A percentile compares a stretch with the other conserved stretches of the same genome.
phyloP scores from a whole-genome alignment of 2,329 filamentous ascomycete species.

The Trichoderma afroharzianum region DNA sequence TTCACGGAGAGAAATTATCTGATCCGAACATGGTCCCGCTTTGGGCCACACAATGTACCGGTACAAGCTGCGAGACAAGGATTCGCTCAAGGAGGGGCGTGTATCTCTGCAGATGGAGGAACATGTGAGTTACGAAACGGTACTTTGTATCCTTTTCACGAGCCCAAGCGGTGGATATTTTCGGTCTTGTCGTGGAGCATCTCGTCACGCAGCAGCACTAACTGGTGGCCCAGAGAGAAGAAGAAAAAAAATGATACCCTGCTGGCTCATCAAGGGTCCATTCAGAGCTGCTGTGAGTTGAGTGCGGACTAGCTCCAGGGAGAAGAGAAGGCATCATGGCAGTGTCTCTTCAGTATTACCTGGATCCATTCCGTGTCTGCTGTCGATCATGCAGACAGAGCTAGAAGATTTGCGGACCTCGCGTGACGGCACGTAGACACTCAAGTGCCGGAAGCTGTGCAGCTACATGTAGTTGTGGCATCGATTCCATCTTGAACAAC shows the following conservation, averaged over 20 bases:
- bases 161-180: conserved; percentile 7
- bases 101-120: neutral
- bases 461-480: neutral
- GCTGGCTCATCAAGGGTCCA: neutral
- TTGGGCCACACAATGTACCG: conserved; percentile 7
- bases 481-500: neutral
- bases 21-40: conserved; percentile 30
- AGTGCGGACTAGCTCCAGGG: neutral
- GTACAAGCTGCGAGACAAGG: neutral
- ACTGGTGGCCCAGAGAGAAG: neutral
- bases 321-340: neutral
- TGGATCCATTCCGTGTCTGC: neutral
- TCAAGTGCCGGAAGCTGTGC: neutral
- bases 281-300: neutral
- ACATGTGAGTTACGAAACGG: neutral
- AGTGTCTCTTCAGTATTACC: neutral
- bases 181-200: neutral
- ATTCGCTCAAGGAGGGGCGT: neutral
- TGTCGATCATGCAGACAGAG: conserved; percentile 2
- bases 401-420: neutral
- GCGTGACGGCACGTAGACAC: neutral
- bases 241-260: neutral
- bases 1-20: conserved; percentile 33
- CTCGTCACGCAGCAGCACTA: neutral
- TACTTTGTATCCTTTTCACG: neutral